A percentile compares a stretch with the other conserved stretches of the same genome.
These are phyloP conservation scores for Rhodomyrtus psidioides DNA, from an alignment of 441 rosid species.

Conservation along the genomic window DNA sequence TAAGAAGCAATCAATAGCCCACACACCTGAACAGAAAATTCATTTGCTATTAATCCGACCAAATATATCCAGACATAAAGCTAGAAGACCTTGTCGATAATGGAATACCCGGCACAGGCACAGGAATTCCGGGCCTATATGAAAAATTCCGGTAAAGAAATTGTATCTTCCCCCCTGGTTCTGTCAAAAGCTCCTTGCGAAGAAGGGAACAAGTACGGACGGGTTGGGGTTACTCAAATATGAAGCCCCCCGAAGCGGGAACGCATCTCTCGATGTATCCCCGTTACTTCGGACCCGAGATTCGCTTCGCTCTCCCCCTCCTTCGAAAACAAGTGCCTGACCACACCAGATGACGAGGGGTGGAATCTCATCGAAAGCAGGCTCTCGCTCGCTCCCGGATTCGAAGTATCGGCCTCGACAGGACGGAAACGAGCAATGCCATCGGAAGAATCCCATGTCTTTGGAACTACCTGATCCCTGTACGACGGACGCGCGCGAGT, in stretches of 20 bases:
- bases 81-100: too few relatives aligned
- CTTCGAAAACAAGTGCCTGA: slow-evolving; percentile 30
- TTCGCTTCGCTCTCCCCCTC: slow-evolving; percentile 29
- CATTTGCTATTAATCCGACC: neutral
- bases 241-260: slow-evolving; percentile 19
- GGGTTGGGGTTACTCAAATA: slow-evolving; percentile 21
- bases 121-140: slow-evolving; percentile 36
- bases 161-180: slow-evolving; percentile 19
- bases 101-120: too few relatives aligned
- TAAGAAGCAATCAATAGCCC: too few relatives aligned
- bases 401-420: neutral
- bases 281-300: slow-evolving; percentile 41
- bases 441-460: slow-evolving; percentile 21
- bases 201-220: slow-evolving; percentile 5
- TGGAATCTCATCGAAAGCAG: slow-evolving; percentile 49
- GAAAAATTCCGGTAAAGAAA: slow-evolving; percentile 21
- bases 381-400: slow-evolving; percentile 34
- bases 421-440: slow-evolving; percentile 14
- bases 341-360: slow-evolving; percentile 25
- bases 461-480: slow-evolving; percentile 42
- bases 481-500: neutral
- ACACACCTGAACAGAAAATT: neutral
- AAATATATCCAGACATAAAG: slow-evolving; percentile 17
- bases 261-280: slow-evolving; percentile 28
- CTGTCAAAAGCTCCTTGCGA: too few relatives aligned